A percentile compares a stretch with the other conserved stretches of the same genome.
These are phyloP conservation scores for Xylaria sp. DNA, from an alignment of 2,329 filamentous ascomycete species.

Conservation along the genomic window DNA sequence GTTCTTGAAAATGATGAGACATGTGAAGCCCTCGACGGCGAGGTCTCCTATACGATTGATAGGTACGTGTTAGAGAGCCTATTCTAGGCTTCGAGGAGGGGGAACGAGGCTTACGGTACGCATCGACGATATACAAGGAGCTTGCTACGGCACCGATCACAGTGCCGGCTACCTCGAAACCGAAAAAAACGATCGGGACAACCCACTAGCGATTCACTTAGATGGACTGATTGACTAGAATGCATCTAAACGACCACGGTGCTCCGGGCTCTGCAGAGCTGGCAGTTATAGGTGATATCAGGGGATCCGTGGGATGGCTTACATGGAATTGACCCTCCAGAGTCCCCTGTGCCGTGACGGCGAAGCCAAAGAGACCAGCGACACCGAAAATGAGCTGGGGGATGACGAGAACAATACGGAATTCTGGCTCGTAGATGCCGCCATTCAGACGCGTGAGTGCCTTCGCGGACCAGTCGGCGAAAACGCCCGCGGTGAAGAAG, in stretches of 20 bases:
- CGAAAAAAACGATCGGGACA: constrained; percentile 84
- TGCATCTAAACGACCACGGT: neutral
- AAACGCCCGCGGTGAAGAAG: constrained; percentile 76
- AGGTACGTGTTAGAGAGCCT: neutral
- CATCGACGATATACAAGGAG: constrained; percentile 91
- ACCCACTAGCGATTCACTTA: constrained; percentile 61
- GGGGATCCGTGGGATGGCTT: neutral
- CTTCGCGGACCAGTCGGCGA: constrained; percentile 79
- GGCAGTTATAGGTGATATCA: too few relatives aligned
- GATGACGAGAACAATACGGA: constrained; percentile 83
- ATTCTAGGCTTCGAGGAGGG: neutral
- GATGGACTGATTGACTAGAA: neutral
- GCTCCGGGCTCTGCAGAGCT: too few relatives aligned
- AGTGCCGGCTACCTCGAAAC: constrained; percentile 87
- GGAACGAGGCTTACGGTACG: constrained; percentile 73
- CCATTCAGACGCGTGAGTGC: constrained; percentile 78
- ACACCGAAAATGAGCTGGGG: constrained; percentile 83
- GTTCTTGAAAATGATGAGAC: constrained; percentile 93
- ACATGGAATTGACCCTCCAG: constrained; percentile 63
- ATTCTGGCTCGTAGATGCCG: constrained; percentile 92
- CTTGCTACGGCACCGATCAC: constrained; percentile 89
- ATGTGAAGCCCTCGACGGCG: constrained; percentile 88
- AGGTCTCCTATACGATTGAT: constrained; percentile 69
- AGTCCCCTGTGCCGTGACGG: constrained; percentile 74
- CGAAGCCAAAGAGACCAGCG: constrained; percentile 86